phyloP scores from a whole-genome alignment of 2,329 filamentous ascomycete species.

The Colletotrichum truncatum region DNA sequence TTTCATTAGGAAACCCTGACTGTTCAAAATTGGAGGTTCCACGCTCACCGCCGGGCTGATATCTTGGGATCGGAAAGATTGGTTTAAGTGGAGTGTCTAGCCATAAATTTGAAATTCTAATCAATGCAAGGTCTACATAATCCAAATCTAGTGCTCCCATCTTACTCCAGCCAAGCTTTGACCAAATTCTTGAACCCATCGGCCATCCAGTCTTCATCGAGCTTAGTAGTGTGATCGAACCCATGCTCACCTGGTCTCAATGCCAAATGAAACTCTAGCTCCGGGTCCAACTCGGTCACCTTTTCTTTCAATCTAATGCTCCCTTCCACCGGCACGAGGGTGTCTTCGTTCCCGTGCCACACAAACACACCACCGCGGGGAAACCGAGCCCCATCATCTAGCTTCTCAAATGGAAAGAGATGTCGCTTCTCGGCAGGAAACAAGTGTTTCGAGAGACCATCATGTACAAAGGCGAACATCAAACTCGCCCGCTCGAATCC shows the following conservation, averaged over 20 bases:
- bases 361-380: conserved; percentile 16
- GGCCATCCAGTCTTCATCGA: conserved; percentile 13
- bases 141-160: accelerated
- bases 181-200: not conserved
- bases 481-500: not conserved
- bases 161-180: not conserved
- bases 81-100: too few species aligned
- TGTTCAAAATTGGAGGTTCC: too few species aligned
- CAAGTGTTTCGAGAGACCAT: not conserved
- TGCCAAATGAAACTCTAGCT: not conserved
- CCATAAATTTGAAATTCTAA: too few species aligned
- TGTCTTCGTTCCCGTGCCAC: conserved; percentile 11
- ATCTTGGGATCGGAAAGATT: too few species aligned
- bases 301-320: not conserved
- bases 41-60: too few species aligned
- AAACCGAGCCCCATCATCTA: not conserved
- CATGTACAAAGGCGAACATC: not conserved
- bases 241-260: conserved; percentile 9
- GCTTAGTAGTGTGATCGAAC: conserved; percentile 2
- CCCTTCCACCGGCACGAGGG: not conserved
- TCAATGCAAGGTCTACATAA: too few species aligned
- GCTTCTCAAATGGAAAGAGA: not conserved
- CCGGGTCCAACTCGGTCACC: not conserved
- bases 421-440: not conserved
- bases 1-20: too few species aligned